These are phyloP conservation scores for Middelhovenomyces tepae DNA, from an alignment of 805 yeast genomes.

Conservation along the genomic window DNA sequence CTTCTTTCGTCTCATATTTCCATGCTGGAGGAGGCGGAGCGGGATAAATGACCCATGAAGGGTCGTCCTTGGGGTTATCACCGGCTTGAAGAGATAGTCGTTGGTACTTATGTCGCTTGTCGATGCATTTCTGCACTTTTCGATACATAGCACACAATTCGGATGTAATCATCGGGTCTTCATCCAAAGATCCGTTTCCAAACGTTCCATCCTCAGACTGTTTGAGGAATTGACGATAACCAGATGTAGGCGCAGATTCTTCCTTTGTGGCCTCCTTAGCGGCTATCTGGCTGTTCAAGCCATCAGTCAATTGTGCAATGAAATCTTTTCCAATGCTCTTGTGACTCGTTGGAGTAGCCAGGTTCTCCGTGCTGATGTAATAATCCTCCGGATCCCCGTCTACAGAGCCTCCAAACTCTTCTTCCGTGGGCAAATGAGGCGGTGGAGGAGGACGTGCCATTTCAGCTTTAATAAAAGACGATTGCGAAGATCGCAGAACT, in stretches of 20 bases:
- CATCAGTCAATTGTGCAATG: too few relatives aligned
- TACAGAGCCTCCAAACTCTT: background rate
- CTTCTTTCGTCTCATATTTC: constrained; percentile 51
- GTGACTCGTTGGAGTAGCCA: too few relatives aligned
- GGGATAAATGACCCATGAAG: constrained; percentile 78
- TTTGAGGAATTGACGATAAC: too few relatives aligned
- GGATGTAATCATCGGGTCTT: constrained; percentile 25
- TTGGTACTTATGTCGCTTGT: constrained; percentile 70
- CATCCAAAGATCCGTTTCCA: constrained; percentile 9
- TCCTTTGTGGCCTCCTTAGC: too few relatives aligned
- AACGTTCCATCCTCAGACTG: background rate
- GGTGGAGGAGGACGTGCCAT: constrained; percentile 14
- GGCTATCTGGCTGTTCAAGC: too few relatives aligned
- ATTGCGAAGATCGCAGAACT: constrained; percentile 6
- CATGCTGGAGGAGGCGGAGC: constrained; percentile 90
- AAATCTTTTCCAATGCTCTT: too few relatives aligned
- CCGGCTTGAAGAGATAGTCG: constrained; percentile 59
- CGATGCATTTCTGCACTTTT: constrained; percentile 45
- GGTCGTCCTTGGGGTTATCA: constrained; percentile 77
- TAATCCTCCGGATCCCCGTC: too few relatives aligned
- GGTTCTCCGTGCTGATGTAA: too few relatives aligned
- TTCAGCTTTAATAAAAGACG: constrained; percentile 11
- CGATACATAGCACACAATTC: constrained; percentile 30
- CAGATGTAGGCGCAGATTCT: too few relatives aligned
- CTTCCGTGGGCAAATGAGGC: constrained; percentile 2